These are phyloP conservation scores for Rubia yunnanensis DNA, from an alignment of 257 asterid genomes.

Conservation along the genomic window DNA sequence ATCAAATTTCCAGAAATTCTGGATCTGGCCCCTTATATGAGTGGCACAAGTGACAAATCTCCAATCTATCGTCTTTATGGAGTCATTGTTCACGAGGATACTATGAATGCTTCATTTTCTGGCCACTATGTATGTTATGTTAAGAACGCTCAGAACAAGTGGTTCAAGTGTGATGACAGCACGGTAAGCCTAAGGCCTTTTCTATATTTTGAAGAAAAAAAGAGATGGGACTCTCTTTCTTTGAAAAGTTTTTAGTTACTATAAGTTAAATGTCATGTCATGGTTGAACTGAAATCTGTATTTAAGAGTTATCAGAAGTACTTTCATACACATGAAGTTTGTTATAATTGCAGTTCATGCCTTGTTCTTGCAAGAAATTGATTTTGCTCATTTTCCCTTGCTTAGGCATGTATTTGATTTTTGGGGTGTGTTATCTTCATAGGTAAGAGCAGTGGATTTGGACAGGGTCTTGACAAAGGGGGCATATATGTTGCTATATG, in stretches of 20 bases:
- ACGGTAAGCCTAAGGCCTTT: conserved; percentile 30
- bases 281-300: background rate
- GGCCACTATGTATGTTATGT: conserved; percentile 82
- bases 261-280: too few species aligned
- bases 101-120: conserved; percentile 60
- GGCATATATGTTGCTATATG: conserved; percentile 83
- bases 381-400: too few species aligned
- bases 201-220: background rate
- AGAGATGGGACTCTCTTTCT: background rate
- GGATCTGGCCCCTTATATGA: conserved; percentile 67
- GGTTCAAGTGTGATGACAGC: conserved; percentile 75
- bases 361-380: background rate
- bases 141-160: conserved; percentile 52
- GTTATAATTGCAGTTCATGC: background rate
- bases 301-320: background rate
- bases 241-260: background rate
- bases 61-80: conserved; percentile 81
- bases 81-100: conserved; percentile 70
- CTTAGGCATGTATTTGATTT: background rate
- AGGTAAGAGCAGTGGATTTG: conserved; percentile 64
- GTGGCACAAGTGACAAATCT: conserved; percentile 76
- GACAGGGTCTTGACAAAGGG: conserved; percentile 48
- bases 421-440: background rate
- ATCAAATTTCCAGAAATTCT: conserved; percentile 64
- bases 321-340: background rate